Base-by-base conservation (phyloP, 2,329 filamentous ascomycete species). In the Penicillium sp. region DNA sequence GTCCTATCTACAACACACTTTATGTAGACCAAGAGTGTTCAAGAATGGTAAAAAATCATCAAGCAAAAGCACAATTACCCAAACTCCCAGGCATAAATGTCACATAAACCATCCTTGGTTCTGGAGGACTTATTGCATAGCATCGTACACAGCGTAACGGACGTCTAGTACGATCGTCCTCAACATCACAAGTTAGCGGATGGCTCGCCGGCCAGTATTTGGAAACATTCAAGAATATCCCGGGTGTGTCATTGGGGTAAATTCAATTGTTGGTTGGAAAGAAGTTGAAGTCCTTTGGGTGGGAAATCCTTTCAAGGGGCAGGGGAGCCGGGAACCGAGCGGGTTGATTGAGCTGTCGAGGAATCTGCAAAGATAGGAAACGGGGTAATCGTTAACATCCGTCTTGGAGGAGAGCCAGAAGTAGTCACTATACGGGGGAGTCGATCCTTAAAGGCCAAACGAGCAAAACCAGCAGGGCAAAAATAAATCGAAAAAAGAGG, bases 81-180 rank as follows among this genome's bases (percentile, higher is more conserved):
- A 41, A 58, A 48, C 42, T 57, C 51, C 51, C 41, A 55, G 46
- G 49, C 55, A 53, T 57, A 50, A 45, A 38, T 57, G 30, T 58
- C n/a, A 25, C 19, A 38, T 50, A 50, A 25, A 43, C 49, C 33
- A 53, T 45, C 28, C 36, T 19, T 44, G 17, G 10, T 37, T 54
- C 43, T 50, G 49, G 49, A 37, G 46, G 41, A 43, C 50, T 50
- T 35, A 37, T 60, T 53, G 61, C 57, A 50, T 62, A 57, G 43
- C 57, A 62, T 61, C 61, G 55, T 61, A 61, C 61, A 60, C 59
- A 57, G 38, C 60, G 50, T 64, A 53, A 63, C 26, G 28, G 52
- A 58, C 45, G 37, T 58, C 53, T 49, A 53, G 52, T 30, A 41
- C 33, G 30, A 52, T 55, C 41, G 40, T 31, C 33, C 22, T 50